A percentile compares a stretch with the other conserved stretches of the same genome.
These are phyloP conservation scores for Paradendryphiella salina DNA, from an alignment of 2,329 filamentous ascomycete genomes.

Conservation along the genomic window DNA sequence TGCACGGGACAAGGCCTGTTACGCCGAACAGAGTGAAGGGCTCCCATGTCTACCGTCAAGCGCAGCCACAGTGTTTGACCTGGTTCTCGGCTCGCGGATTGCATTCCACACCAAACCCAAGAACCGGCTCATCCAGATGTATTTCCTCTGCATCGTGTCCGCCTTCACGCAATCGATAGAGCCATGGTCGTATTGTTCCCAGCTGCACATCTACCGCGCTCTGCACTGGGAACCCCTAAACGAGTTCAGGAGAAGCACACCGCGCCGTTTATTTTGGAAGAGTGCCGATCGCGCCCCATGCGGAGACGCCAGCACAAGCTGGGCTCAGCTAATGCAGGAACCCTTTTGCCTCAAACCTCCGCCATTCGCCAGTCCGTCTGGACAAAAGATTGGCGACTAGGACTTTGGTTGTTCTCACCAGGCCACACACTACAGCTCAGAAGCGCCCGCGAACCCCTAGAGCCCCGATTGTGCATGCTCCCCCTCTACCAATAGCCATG, in stretches of 20 bases:
- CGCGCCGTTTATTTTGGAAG: conserved; percentile 29
- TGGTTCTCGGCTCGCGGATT: conserved; percentile 18
- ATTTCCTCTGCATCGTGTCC: not conserved
- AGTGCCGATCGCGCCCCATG: conserved; percentile 15
- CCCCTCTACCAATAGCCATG: not conserved
- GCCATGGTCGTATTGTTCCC: conserved; percentile 13
- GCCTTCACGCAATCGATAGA: conserved; percentile 11
- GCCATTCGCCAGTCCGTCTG: conserved; percentile 27
- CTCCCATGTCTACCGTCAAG: conserved; percentile 11
- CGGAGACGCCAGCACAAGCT: conserved; percentile 7
- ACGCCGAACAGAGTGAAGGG: conserved; percentile 19
- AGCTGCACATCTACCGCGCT: conserved; percentile 14
- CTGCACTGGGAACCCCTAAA: conserved; percentile 9
- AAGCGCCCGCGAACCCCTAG: conserved; percentile 31
- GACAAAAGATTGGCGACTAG: conserved; percentile 24
- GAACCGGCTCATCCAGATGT: not conserved
- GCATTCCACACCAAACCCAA: conserved; percentile 4
- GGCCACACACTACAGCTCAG: conserved; percentile 16
- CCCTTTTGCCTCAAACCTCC: conserved; percentile 7
- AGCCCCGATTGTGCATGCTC: conserved; percentile 8
- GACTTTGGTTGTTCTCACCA: conserved; percentile 13
- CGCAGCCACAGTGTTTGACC: conserved; percentile 36
- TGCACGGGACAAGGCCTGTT: conserved; percentile 27
- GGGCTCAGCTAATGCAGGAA: conserved; percentile 28
- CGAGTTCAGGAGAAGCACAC: conserved; percentile 24